Conservation (phyloP, 164 flowering plant species). For the Aristolochia californica region DNA sequence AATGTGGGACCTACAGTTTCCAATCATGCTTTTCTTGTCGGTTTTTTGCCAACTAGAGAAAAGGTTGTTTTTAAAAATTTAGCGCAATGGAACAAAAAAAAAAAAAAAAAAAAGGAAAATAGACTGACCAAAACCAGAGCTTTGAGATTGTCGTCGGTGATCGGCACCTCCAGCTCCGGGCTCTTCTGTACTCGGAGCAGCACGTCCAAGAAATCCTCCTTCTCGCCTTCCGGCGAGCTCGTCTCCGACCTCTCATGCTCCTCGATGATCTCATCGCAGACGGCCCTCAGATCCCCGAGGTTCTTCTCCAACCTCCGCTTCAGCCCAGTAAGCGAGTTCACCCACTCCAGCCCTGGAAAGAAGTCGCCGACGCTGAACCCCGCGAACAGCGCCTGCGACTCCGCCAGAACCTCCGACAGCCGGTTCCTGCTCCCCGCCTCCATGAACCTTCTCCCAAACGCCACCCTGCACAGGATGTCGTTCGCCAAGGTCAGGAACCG, state of each 20-base stretch:
- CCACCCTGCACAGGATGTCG: conserved; percentile 49
- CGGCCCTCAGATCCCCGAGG: conserved; percentile 22
- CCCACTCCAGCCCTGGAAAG: conserved; percentile 42
- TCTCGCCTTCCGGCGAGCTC: not conserved
- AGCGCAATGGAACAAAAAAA: too few relatives aligned
- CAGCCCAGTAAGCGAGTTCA: conserved; percentile 31
- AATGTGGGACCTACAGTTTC: too few relatives aligned
- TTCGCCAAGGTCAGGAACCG: conserved; percentile 28
- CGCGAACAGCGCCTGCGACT: conserved; percentile 37
- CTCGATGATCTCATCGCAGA: conserved; percentile 33
- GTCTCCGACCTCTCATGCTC: conserved; percentile 15
- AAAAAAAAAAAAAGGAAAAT: too few relatives aligned
- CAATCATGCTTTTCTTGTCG: too few relatives aligned
- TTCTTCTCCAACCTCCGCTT: conserved; percentile 28
- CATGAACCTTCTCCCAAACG: conserved; percentile 44
- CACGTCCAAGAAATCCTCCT: conserved; percentile 45
- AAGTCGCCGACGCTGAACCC: conserved; percentile 47
- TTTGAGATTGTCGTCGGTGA: conserved; percentile 47
- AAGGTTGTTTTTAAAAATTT: too few relatives aligned
- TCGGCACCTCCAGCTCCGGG: conserved; percentile 34
- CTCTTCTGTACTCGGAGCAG: conserved; percentile 28
- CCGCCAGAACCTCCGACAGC: conserved; percentile 30
- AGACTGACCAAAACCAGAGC: conserved; percentile 39
- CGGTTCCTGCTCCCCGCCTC: not conserved
- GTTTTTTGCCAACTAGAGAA: too few relatives aligned